Evolutionary conservation across 2,329 filamentous ascomycete genomes (phyloP), one percentile per base, ranked within the genome.

Genomic region (Colletotrichum sp.): DNA sequence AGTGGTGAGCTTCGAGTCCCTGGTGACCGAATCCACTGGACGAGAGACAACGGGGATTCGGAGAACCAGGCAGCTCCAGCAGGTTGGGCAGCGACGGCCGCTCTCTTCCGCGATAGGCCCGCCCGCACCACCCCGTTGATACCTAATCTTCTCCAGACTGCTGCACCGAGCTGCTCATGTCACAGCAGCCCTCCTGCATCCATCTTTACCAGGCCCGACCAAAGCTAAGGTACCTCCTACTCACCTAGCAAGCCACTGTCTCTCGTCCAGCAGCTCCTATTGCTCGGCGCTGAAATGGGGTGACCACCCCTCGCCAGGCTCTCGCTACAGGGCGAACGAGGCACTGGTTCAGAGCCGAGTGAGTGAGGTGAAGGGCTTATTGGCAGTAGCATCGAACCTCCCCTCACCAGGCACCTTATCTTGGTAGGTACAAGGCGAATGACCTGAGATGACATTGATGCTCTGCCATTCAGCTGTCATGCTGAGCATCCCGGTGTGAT

Each of bases 61-160:
- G 66, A 34, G 27, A 33, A 58, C 31, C 15, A 21, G 57, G 29
- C 59, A 65, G 57, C 72, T 75, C 59, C 62, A 69, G 66, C 34
- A 69, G 75, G 75, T 76, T 76, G 75, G 75, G 75, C 75, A 76
- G 55, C 75, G 73, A 76, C 66, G 75, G 59, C 75, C 75, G 63
- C 66, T 69, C 54, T 68, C 62, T 65, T 16, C 59, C 63, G 71
- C 62, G 43, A 73, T 71, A 73, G 68, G 71, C 57, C 66, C 69
- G 55, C 36, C 55, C 62, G 21, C 62, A 31, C 59, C 31, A 33
- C 43, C 43, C 43, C 43, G 43, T 74, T 69, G 64, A 59, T 69
- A 74, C 72, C 72, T 70, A 65, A 74, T 51, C 43, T 51, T 51
- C 43, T 51, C 43, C 43, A 51, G 43, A 51, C 43, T 51, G 43